Evolutionary conservation across 2,329 filamentous ascomycete species (phyloP).

Genomic region (Cladophialophora yegresii): DNA sequence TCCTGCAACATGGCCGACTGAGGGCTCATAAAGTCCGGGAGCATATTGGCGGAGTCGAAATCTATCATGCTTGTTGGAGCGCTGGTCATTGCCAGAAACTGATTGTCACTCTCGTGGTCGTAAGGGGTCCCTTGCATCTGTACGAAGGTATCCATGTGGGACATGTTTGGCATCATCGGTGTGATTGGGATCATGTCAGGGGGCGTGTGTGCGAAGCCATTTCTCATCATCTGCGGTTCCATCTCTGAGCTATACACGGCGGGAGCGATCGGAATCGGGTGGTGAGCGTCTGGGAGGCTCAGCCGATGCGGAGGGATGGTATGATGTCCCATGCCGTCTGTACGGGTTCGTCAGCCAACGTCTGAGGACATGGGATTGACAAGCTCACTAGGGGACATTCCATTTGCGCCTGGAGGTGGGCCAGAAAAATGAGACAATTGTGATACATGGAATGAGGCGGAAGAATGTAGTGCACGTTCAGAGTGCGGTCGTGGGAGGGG

Average conservation of each 20-base stretch:
- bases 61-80: slow-evolving; percentile 32
- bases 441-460: slow-evolving; percentile 35
- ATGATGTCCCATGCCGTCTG: slow-evolving; percentile 28
- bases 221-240: slow-evolving; percentile 31
- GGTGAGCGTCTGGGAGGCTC: slow-evolving; percentile 33
- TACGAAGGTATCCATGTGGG: slow-evolving; percentile 36
- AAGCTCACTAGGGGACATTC: slow-evolving; percentile 31
- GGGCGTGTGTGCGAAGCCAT: slow-evolving; percentile 34
- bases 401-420: slow-evolving; percentile 28
- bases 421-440: slow-evolving; percentile 33
- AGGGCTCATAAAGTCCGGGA: slow-evolving; percentile 36
- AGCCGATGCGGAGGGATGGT: slow-evolving; percentile 24
- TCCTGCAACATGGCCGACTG: slow-evolving; percentile 32
- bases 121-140: slow-evolving; percentile 33
- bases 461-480: slow-evolving; percentile 34
- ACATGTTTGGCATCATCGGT: slow-evolving; percentile 36
- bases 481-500: slow-evolving; percentile 33
- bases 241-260: slow-evolving; percentile 29
- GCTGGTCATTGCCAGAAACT: slow-evolving; percentile 35
- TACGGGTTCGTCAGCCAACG: slow-evolving; percentile 8
- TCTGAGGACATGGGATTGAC: neutral
- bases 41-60: slow-evolving; percentile 34
- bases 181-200: slow-evolving; percentile 36
- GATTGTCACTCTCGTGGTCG: slow-evolving; percentile 34
- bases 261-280: slow-evolving; percentile 34